Percentiles rank a stretch among this genome's conserved stretches.
These are phyloP conservation scores for Xerocomus potaroensis DNA, from an alignment of 768 basidiomycete species.

Conservation along the genomic window DNA sequence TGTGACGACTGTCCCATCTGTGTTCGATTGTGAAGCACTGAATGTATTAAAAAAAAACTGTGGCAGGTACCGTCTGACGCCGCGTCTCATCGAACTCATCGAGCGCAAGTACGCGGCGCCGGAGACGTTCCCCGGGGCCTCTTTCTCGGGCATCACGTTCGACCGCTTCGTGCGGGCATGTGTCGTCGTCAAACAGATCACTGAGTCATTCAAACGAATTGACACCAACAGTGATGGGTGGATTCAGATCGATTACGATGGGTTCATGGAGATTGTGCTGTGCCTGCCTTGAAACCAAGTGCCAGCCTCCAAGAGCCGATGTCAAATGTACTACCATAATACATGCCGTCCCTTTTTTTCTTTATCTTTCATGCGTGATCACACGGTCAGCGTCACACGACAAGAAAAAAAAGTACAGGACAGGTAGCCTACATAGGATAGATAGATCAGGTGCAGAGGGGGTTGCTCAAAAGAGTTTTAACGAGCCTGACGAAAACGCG, in stretches of 20 bases:
- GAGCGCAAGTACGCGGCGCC: slow-evolving; percentile 70
- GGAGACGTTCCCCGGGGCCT: slow-evolving; percentile 29
- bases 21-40: too few species aligned
- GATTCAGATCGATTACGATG: slow-evolving; percentile 53
- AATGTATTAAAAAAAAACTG: too few species aligned
- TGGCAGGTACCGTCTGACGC: slow-evolving; percentile 66
- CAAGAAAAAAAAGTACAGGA: too few species aligned
- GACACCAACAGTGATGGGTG: slow-evolving; percentile 59
- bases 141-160: slow-evolving; percentile 66
- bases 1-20: not conserved
- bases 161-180: slow-evolving; percentile 87
- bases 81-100: slow-evolving; percentile 58
- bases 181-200: slow-evolving; percentile 75
- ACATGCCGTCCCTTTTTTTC: not conserved
- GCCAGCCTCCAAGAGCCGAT: slow-evolving; percentile 7
- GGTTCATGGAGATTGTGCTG: slow-evolving; percentile 50
- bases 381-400: too few species aligned
- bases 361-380: not conserved
- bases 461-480: slow-evolving; percentile 15
- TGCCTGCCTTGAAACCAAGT: slow-evolving; percentile 41
- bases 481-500: slow-evolving; percentile 25
- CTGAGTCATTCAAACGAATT: slow-evolving; percentile 62
- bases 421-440: slow-evolving; percentile 1
- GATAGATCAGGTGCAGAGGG: not conserved
- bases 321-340: slow-evolving; percentile 3